phyloP scores from a whole-genome alignment of 352 stramenopile species.

The Pythium scleroteichum region DNA sequence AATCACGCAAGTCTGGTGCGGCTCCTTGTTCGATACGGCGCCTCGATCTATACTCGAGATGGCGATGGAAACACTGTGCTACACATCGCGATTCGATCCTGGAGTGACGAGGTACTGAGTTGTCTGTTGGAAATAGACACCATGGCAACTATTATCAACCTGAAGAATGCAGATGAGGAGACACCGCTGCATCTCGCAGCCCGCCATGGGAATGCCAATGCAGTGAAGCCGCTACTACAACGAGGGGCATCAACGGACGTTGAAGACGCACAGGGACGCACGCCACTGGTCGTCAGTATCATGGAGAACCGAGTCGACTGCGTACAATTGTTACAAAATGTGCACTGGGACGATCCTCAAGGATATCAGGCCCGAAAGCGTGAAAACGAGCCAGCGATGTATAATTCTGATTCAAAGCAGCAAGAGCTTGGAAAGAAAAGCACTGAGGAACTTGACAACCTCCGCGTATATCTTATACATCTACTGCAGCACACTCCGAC shows the following conservation, averaged over 20 bases:
- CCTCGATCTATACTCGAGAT: conserved; percentile 71
- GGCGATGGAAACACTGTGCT: conserved; percentile 86
- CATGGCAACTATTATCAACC: conserved; percentile 66
- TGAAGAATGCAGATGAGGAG: conserved; percentile 87
- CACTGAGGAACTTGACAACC: conserved; percentile 15
- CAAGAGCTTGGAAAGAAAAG: background rate
- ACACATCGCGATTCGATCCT: conserved; percentile 75
- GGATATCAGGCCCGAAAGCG: background rate
- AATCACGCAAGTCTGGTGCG: conserved; percentile 45
- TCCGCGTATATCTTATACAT: conserved; percentile 19
- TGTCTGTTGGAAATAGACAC: conserved; percentile 70
- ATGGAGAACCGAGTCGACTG: conserved; percentile 73
- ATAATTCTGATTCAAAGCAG: conserved; percentile 5
- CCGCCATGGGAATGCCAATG: conserved; percentile 41
- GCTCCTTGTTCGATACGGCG: conserved; percentile 49
- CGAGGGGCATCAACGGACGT: conserved; percentile 43
- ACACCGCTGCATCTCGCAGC: conserved; percentile 89
- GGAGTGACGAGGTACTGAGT: conserved; percentile 76
- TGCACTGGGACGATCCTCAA: conserved; percentile 10
- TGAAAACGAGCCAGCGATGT: conserved; percentile 5
- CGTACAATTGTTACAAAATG: conserved; percentile 56
- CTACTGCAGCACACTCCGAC: conserved; percentile 14
- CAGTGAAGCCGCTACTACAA: conserved; percentile 41
- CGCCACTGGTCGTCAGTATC: conserved; percentile 64
- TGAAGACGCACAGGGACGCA: conserved; percentile 61